Percentiles rank a stretch among this genome's conserved stretches.
These are phyloP conservation scores for Fomitopsis pulvina DNA, from an alignment of 768 basidiomycete species.

Conservation along the genomic window DNA sequence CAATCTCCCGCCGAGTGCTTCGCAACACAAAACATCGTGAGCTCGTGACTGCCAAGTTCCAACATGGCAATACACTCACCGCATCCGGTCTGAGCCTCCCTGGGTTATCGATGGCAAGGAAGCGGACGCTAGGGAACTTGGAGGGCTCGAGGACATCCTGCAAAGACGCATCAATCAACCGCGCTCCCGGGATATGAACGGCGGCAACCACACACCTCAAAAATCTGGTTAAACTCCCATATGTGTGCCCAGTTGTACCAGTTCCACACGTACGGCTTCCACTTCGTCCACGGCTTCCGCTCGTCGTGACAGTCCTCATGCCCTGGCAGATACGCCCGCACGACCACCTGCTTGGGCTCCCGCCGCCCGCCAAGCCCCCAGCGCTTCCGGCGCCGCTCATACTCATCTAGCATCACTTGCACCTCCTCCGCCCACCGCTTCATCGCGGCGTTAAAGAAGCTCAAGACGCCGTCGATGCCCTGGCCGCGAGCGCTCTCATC, in stretches of 20 bases:
- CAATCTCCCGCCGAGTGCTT: constrained; percentile 41
- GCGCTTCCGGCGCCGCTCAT: constrained; percentile 16
- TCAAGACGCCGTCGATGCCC: constrained; percentile 48
- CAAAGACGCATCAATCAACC: not conserved
- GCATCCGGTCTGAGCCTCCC: constrained; percentile 59
- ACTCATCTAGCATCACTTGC: constrained; percentile 36
- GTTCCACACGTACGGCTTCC: constrained; percentile 36
- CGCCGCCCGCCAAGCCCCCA: constrained; percentile 14
- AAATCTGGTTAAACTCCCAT: constrained; percentile 46
- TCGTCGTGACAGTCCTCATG: constrained; percentile 58
- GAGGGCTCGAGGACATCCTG: constrained; percentile 33
- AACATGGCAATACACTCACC: constrained; percentile 30
- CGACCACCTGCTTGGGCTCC: constrained; percentile 36
- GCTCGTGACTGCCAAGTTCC: not conserved
- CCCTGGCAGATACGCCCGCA: constrained; percentile 57
- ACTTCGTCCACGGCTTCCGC: constrained; percentile 38
- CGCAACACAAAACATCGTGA: not conserved
- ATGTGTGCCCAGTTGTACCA: constrained; percentile 69
- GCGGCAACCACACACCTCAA: constrained; percentile 36
- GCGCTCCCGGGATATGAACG: constrained; percentile 1
- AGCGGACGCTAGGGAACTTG: constrained; percentile 51
- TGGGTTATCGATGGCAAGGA: constrained; percentile 54
- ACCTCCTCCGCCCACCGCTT: constrained; percentile 45
- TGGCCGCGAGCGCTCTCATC: constrained; percentile 31
- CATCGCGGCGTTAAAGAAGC: constrained; percentile 56